Conservation (phyloP, 208 protist genomes). For the Acanthamoeba royreba region DNA sequence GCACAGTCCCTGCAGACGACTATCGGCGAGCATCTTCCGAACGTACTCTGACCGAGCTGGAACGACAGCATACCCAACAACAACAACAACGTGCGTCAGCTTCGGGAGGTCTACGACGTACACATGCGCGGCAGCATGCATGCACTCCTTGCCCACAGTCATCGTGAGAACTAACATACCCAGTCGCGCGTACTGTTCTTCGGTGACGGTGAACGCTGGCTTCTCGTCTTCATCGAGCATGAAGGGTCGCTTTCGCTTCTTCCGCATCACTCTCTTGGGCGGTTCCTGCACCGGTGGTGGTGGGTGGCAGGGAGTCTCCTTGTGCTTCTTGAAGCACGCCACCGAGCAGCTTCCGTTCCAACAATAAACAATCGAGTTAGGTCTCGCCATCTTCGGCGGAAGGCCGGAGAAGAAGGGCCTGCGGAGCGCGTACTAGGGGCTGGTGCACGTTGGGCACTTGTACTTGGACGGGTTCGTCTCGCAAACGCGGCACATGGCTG, state of each 20-base stretch:
- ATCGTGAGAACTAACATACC: neutral
- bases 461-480: neutral
- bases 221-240: neutral
- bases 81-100: neutral
- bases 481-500: neutral
- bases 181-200: neutral
- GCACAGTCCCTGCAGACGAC: neutral
- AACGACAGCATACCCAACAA: neutral
- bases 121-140: too few relatives aligned
- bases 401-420: neutral
- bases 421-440: neutral
- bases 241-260: neutral
- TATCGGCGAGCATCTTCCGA: neutral
- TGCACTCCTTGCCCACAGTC: neutral
- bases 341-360: neutral
- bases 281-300: neutral
- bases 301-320: neutral
- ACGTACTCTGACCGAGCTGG: neutral
- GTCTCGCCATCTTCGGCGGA: neutral
- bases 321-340: constrained; percentile 27
- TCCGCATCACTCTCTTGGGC: neutral
- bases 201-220: neutral
- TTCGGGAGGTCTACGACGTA: too few relatives aligned
- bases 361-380: too few relatives aligned
- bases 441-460: constrained; percentile 18